Conservation (phyloP, 352 stramenopile genomes). For the Pythium dissimile region DNA sequence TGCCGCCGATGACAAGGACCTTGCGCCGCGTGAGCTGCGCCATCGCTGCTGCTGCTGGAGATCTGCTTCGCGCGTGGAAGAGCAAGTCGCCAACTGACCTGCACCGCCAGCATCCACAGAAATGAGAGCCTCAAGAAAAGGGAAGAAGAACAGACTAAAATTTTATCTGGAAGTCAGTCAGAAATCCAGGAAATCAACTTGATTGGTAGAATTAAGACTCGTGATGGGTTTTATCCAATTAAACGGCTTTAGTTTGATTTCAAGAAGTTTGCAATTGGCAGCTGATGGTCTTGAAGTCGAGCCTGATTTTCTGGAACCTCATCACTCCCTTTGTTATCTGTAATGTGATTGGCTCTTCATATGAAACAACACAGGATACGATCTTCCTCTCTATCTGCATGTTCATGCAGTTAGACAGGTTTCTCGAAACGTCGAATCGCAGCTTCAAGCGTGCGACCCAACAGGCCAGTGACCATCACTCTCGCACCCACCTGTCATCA, state of each 20-base stretch:
- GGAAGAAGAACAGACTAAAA: not conserved
- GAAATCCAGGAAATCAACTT: not conserved
- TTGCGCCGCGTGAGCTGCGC: constrained; percentile 27
- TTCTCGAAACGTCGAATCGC: not conserved
- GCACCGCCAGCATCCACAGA: constrained; percentile 10
- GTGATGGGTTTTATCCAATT: constrained; percentile 4
- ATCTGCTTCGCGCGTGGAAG: not conserved
- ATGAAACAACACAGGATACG: not conserved
- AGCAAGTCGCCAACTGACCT: constrained; percentile 11
- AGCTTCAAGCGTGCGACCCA: constrained; percentile 22
- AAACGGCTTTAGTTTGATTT: not conserved
- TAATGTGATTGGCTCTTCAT: not conserved
- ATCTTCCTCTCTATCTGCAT: not conserved
- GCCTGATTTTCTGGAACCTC: constrained; percentile 20
- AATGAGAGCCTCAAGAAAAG: not conserved
- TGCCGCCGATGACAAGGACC: constrained; percentile 34
- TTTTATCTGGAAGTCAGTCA: not conserved
- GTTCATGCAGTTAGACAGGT: not conserved
- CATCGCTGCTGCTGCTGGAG: constrained; percentile 2
- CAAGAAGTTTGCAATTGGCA: not conserved
- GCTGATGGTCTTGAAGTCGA: not conserved
- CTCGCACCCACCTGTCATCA: constrained; percentile 6
- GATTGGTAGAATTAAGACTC: not conserved
- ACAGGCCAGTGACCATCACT: constrained; percentile 21
- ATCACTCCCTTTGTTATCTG: not conserved